Evolutionary conservation across 257 asterid genomes (phyloP), one percentile per base, ranked within the genome.

Genomic region (Lavandula angustifolia): DNA sequence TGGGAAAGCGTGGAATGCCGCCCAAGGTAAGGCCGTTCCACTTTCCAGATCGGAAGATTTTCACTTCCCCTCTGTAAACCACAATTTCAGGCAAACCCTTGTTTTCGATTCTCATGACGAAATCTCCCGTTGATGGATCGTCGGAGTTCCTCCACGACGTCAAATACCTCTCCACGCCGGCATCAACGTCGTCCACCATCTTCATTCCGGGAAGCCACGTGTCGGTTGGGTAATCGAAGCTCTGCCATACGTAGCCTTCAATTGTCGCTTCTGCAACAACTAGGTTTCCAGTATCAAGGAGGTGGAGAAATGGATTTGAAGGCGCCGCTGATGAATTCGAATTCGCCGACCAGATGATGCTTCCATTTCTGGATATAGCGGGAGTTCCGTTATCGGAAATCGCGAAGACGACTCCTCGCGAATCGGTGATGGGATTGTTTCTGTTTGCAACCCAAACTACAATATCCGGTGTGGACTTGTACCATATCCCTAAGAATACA

Each of bases 11-110:
- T 14, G 72, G 73, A 0, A 5, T 4, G 5, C 80, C 68, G 31
- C 34, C 13, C 0, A 79, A 68, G 38, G 11, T 46, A 4, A 64
- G 33, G 27, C 84, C 81, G 3, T 76, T 76, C 81, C 81, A 18
- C 38, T 62, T 59, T 12, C 84, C 84, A 9, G 12, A 18, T 0
- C 80, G 73, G 5, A 3, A 27, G 0, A 0, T 38, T 65, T 65
- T 65, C 17, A 0, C 9, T 27, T 27, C 9, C 17, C 70, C 62
- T 52, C 32, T 8, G 53, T 3, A 40, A 13, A 50, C 1, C 42
- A 65, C 70, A 42, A 65, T 0, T 7, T 51, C 62, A 7, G 70
- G 53, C 70, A 65, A 38, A 17, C 70, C 70, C 41, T 40, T 7
- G 40, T 52, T 65, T 27, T 52, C 53, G 4, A 65, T 52, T 33